A percentile compares a stretch with the other conserved stretches of the same genome.
phyloP scores from a whole-genome alignment of 179 eudicot species.

The Corrigiola litoralis region DNA sequence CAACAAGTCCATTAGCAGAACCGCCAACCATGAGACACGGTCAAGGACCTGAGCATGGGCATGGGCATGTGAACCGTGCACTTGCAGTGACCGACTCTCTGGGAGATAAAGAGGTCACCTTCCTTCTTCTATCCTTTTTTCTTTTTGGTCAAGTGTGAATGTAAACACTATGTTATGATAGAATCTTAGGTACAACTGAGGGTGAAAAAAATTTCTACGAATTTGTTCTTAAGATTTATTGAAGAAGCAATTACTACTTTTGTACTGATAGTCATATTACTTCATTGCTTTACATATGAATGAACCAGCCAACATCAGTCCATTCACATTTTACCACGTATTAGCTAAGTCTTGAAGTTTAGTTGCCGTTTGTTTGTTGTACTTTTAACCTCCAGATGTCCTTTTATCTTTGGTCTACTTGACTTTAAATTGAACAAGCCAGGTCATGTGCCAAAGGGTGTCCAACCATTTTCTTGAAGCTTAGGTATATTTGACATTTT shows the following conservation, averaged over 20 bases:
- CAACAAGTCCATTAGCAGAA: slow-evolving; percentile 64
- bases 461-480: neutral
- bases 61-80: slow-evolving; percentile 43
- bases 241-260: too few relatives aligned
- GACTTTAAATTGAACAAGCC: neutral
- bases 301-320: too few relatives aligned
- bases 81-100: slow-evolving; percentile 23
- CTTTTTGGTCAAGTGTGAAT: neutral
- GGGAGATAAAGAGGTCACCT: slow-evolving; percentile 41
- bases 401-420: neutral
- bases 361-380: too few relatives aligned
- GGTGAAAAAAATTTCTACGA: too few relatives aligned
- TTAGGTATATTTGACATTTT: neutral
- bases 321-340: too few relatives aligned
- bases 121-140: neutral
- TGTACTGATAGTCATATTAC: too few relatives aligned
- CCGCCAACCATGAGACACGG: slow-evolving; percentile 38
- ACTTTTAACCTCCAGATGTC: neutral
- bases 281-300: too few relatives aligned
- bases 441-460: neutral
- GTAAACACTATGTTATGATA: neutral
- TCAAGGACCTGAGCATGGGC: slow-evolving; percentile 28
- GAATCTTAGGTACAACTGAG: too few relatives aligned
- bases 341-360: too few relatives aligned
- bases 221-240: neutral